Evolutionary conservation across 352 stramenopile genomes (phyloP), one percentile per base, ranked within the genome.

Genomic region (Pythium volutum): DNA sequence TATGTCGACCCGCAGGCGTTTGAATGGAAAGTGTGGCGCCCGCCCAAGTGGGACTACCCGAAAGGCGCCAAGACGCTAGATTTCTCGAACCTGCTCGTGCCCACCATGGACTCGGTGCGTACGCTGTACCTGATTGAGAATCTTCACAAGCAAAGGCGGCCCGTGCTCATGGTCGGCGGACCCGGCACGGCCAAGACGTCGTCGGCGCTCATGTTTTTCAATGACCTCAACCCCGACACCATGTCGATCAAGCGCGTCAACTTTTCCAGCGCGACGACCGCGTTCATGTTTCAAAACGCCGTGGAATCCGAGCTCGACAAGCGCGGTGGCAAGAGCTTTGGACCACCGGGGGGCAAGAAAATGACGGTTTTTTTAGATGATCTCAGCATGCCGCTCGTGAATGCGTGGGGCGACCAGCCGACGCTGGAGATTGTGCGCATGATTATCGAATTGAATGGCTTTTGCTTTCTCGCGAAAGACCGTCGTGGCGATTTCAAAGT

Each of bases 321-420:
- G 75, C 89, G 96, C 39, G 96, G 96, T 31, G 97, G 97, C 14
- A 98, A 98, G 73, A 99, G 97, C 60, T 99, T 99, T 69, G 96
- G 97, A 29, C 97, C 97, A 34, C 95, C 97, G 6, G 96, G 97
- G 50, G 96, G 96, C 18, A 99, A 99, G 76, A 98, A 98, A 64
- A 99, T 99, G 97, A 99, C 95, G 0, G 95, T 99, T 12, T 99
- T 99, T 65, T 84, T 99, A 20, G 97, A 99, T 75, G 97, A 99
- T 84, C 71, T 99, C 18, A 97, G 86, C 59, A 98, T 98, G 92
- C 94, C 94, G 3, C 88, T 98, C 50, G 96, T 99, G n/a, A 99
- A 99, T 62, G 95, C 91, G 20, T 99, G 97, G 97, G 97, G 97
- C 7, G 96, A 99, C 65, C 97, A 99, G 76, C 97, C 97, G 47